Percentiles rank a stretch among this genome's conserved stretches.
Evolutionary conservation across 139 green algal species (phyloP).

Genomic region (Yamagishiella unicocca): DNA sequence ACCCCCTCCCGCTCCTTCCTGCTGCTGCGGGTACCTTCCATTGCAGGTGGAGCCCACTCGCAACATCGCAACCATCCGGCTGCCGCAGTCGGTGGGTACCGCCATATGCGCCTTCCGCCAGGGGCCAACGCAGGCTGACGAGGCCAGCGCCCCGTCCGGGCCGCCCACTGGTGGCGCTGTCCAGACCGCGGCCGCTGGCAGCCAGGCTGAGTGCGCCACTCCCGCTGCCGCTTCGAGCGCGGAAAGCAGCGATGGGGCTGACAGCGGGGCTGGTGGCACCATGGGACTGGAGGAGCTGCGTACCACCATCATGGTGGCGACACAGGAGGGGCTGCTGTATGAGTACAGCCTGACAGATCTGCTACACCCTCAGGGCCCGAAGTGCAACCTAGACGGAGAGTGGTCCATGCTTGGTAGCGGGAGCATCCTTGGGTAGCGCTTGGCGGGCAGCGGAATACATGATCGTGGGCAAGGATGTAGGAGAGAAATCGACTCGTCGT

Average conservation of each 20-base stretch:
- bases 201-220: background rate
- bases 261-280: background rate
- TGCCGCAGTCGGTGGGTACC: conserved; percentile 55
- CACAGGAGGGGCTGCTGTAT: conserved; percentile 70
- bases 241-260: background rate
- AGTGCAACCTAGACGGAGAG: conserved; percentile 53
- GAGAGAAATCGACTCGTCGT: too few relatives aligned
- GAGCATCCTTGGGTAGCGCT: conserved; percentile 18
- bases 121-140: background rate
- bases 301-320: conserved; percentile 66
- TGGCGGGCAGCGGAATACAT: background rate
- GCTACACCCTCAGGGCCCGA: conserved; percentile 25
- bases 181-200: background rate
- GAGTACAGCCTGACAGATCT: conserved; percentile 62
- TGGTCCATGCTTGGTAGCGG: conserved; percentile 57
- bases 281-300: background rate
- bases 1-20: background rate
- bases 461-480: too few relatives aligned
- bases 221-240: background rate
- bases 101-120: conserved; percentile 56
- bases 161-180: background rate
- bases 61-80: conserved; percentile 67
- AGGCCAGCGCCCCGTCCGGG: background rate
- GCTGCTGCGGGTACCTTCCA: background rate
- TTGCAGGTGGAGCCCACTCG: conserved; percentile 67